Conservation (phyloP, 331 rosid genomes). For the Quercus lobata region DNA sequence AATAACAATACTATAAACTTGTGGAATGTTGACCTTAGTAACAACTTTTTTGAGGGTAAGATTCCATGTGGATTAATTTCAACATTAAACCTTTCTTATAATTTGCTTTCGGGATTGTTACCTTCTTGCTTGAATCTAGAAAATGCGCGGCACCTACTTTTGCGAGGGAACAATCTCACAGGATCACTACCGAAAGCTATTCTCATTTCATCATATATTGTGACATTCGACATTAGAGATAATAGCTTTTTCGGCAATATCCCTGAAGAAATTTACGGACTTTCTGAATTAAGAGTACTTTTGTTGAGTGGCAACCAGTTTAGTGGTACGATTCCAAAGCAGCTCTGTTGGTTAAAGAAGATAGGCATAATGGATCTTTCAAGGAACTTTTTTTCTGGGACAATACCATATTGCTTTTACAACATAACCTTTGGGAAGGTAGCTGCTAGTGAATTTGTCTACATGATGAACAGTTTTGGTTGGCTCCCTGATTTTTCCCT, state of each 20-base stretch:
- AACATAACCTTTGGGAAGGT: not conserved
- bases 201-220: too few relatives aligned
- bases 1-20: too few relatives aligned
- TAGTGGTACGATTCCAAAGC: not conserved
- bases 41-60: not conserved
- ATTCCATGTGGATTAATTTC: not conserved
- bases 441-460: too few relatives aligned
- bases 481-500: too few relatives aligned
- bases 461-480: too few relatives aligned
- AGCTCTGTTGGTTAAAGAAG: not conserved
- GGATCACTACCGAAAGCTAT: not conserved
- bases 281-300: not conserved
- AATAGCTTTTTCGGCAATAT: not conserved
- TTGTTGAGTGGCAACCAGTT: not conserved
- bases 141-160: too few relatives aligned
- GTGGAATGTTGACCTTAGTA: not conserved
- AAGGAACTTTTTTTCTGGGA: not conserved
- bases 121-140: too few relatives aligned
- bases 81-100: not conserved
- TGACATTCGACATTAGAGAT: not conserved
- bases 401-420: not conserved
- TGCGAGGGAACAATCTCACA: too few relatives aligned
- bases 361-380: not conserved
- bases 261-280: not conserved
- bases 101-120: not conserved